Conservation (phyloP, 192 early-diverging fungal genomes). For the Pilaira anomala region DNA sequence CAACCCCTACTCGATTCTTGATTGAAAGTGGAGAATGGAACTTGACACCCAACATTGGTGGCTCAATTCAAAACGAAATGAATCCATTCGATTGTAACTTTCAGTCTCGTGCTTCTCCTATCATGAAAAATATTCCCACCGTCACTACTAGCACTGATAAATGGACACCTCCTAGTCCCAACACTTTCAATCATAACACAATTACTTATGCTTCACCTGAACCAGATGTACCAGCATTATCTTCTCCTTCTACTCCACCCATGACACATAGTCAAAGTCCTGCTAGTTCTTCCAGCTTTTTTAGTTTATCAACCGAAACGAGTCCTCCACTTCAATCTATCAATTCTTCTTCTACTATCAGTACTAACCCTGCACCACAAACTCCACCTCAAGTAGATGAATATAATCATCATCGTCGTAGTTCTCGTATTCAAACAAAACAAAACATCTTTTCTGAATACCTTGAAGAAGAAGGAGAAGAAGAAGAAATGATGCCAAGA, state of each 20-base stretch:
- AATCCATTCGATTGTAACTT: slow-evolving; percentile 31
- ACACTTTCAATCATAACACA: background rate
- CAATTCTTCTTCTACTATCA: background rate
- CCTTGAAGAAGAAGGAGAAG: background rate
- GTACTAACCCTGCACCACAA: background rate
- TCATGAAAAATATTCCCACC: background rate
- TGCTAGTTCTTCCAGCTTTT: background rate
- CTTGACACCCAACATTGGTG: slow-evolving; percentile 15
- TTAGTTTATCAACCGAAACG: background rate
- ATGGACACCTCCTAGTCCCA: background rate
- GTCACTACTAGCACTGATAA: background rate
- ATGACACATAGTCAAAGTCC: slow-evolving; percentile 15
- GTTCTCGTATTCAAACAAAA: background rate
- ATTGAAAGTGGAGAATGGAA: slow-evolving; percentile 35
- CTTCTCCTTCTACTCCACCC: slow-evolving; percentile 4
- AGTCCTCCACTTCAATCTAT: no score
- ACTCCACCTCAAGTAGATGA: background rate
- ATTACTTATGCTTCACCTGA: background rate
- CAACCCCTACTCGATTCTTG: slow-evolving; percentile 31
- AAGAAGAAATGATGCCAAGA: background rate
- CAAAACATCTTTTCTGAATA: background rate
- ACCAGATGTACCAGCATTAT: no score
- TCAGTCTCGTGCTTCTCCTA: background rate
- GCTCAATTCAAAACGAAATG: slow-evolving; percentile 19
- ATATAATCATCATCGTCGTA: background rate